Conservation (phyloP, 208 protist genomes). For the Wallacemonas collosoma region DNA sequence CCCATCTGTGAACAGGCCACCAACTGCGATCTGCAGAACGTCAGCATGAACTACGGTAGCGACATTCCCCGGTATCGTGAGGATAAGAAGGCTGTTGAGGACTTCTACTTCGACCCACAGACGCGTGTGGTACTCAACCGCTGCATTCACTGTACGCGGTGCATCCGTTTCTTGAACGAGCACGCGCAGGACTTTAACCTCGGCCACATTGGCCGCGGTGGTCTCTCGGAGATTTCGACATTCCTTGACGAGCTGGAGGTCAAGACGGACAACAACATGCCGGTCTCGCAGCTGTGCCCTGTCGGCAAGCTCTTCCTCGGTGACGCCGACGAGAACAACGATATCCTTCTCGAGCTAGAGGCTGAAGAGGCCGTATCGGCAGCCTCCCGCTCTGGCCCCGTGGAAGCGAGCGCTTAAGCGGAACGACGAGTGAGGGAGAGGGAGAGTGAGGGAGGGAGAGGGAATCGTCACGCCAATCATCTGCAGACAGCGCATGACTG, state of each 20-base stretch:
- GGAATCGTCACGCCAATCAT: neutral
- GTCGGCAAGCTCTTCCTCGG: constrained; percentile 80
- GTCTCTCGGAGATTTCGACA: constrained; percentile 93
- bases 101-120: constrained; percentile 96
- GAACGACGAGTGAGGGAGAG: constrained; percentile 7
- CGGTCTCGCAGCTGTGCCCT: constrained; percentile 87
- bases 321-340: constrained; percentile 88
- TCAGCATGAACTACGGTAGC: constrained; percentile 92
- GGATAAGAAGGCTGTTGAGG: constrained; percentile 92
- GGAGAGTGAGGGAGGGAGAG: constrained; percentile 4
- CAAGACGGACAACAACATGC: constrained; percentile 91
- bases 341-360: constrained; percentile 60
- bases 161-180: constrained; percentile 95
- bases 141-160: constrained; percentile 98
- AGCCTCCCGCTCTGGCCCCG: neutral
- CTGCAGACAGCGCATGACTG: neutral
- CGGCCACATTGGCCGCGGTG: constrained; percentile 95
- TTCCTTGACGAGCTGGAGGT: constrained; percentile 92
- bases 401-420: constrained; percentile 3
- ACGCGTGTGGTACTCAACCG: constrained; percentile 96
- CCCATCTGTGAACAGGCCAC: constrained; percentile 98
- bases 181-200: constrained; percentile 95
- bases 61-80: constrained; percentile 88
- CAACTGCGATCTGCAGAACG: constrained; percentile 97
- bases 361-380: constrained; percentile 19